Evolutionary conservation across 148 eudicot genomes (phyloP).

Genomic region (Heliosperma pusillum): DNA sequence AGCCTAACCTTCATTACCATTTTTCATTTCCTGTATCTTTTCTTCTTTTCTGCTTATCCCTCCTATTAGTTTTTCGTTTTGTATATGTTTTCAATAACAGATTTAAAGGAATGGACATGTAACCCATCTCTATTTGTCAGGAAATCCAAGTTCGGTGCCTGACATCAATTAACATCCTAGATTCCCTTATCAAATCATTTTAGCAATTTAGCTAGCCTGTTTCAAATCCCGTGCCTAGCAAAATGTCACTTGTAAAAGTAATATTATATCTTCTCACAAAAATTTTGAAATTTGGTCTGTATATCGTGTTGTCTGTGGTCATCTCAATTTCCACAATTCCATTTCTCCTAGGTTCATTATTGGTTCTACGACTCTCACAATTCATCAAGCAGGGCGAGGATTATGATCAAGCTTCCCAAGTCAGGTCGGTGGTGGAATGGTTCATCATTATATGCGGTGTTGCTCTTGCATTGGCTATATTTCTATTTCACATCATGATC

Average conservation of each 20-base stretch:
- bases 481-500: not conserved
- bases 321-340: not conserved
- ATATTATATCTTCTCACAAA: not conserved
- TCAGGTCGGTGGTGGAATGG: conserved; percentile 5
- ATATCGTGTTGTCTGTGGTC: not conserved
- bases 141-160: not conserved
- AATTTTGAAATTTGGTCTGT: not conserved
- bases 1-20: not conserved
- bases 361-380: conserved; percentile 6
- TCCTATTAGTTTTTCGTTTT: too few relatives aligned
- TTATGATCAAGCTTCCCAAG: conserved; percentile 10
- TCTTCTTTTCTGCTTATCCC: not conserved
- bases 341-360: conserved; percentile 4
- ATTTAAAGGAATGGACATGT: not conserved
- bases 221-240: not conserved
- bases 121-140: not conserved
- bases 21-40: not conserved
- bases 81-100: not conserved
- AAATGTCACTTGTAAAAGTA: not conserved
- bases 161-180: not conserved
- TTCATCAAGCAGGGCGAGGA: conserved; percentile 9
- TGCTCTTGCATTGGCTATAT: not conserved
- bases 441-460: not conserved
- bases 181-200: not conserved
- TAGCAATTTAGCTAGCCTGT: not conserved